phyloP scores from a whole-genome alignment of 257 asterid species.

The Solanum sparsipilum region DNA sequence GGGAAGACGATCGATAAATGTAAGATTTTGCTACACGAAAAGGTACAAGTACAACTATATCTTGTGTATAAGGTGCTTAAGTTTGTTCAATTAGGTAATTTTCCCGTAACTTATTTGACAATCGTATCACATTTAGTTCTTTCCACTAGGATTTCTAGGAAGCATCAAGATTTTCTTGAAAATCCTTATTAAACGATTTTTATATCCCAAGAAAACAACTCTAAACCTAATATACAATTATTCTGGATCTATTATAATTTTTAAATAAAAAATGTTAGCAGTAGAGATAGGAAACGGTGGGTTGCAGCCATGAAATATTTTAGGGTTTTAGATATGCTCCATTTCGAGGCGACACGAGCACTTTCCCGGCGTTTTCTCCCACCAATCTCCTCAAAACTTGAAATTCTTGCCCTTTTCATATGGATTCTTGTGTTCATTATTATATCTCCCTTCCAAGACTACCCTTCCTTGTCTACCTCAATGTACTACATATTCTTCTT shows the following conservation, averaged over 20 bases:
- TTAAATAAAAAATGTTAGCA: too few relatives aligned
- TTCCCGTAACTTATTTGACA: background rate
- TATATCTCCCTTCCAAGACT: slow-evolving; percentile 5
- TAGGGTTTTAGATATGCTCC: slow-evolving; percentile 3
- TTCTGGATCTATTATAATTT: background rate
- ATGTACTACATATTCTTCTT: background rate
- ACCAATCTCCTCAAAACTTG: slow-evolving; percentile 29
- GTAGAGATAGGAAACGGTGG: background rate
- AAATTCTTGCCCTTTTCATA: slow-evolving; percentile 15
- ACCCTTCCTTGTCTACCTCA: slow-evolving; percentile 25
- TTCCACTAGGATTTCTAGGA: background rate
- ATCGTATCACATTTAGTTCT: background rate
- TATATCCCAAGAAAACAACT: background rate
- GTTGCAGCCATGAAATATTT: background rate
- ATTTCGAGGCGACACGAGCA: slow-evolving; percentile 80
- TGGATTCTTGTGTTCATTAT: slow-evolving; percentile 22
- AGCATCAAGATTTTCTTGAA: background rate
- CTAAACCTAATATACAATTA: background rate
- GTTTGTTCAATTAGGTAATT: background rate
- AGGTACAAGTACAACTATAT: background rate
- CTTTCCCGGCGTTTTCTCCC: slow-evolving; percentile 73
- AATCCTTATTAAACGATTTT: background rate
- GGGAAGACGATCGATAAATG: background rate
- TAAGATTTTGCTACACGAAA: background rate
- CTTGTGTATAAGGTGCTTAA: background rate